Base-by-base conservation (phyloP, 208 protist genomes). In the Wallacemonas sp. region DNA sequence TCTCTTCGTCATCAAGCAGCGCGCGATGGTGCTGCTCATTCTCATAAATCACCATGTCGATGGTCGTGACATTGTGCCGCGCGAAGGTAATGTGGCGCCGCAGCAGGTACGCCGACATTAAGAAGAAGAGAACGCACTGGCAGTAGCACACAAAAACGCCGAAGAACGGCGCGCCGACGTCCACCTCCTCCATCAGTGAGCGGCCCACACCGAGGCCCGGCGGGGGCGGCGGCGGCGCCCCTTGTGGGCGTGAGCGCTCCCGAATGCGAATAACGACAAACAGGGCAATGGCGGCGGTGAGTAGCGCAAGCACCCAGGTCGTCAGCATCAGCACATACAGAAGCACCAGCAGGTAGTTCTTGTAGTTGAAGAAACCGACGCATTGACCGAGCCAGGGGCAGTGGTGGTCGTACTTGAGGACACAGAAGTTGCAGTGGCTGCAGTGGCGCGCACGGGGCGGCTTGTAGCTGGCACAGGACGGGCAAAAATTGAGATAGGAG, bases 281-380 rank as follows among this genome's bases (percentile, higher is more conserved):
- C 1, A 83, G 65, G 16, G 14, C 18, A n/a, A 84, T 31, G 22
- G 84, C 77, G 26, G 79, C 57, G 7, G 77, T 61, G 11, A 96
- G 72, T 20, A 93, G 63, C 48, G 61, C 26, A 46, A 80, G 69
- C 42, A 84, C 82, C 86, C 87, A 94, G 3, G 79, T 39, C 20
- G 86, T 92, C 29, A 92, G 81, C 23, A 94, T 50, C 66, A 77
- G 89, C 11, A 79, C 84, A 65, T 94, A 96, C 33, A 93, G 55
- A 14, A 96, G 61, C 52, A 91, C 66, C 8, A 94, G 75, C 20
- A 96, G 83, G 63, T 93, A 96, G 59, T 89, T 87, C 54, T 96
- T 96, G 77, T 97, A 96, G 77, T 98, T 98, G 61, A 87, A 92
- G 65, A 95, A 93, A n/a, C 94, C 94, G 2, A 98, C 84, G 66